Percentiles rank a stretch among this genome's conserved stretches.
Evolutionary conservation across 176 grass and related monocot genomes (phyloP).

Genomic region (Lolium rigidum): DNA sequence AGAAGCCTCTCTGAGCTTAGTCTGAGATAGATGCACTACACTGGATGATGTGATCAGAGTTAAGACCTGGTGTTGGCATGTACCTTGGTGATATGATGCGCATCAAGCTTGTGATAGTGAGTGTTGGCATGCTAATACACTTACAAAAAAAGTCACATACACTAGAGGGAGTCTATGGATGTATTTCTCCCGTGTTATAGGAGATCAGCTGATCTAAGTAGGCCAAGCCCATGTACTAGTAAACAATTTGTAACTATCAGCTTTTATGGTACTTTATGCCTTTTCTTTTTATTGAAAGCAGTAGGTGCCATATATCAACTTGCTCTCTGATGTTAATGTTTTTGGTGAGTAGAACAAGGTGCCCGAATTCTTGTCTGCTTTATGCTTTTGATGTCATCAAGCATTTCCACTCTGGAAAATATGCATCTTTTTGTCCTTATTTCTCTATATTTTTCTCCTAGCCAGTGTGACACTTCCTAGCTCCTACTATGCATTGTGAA

Average conservation of each 20-base stretch:
- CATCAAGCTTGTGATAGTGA: conserved; percentile 20
- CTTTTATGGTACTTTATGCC: conserved; percentile 30
- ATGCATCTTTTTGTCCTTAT: not conserved
- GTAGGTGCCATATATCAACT: conserved; percentile 35
- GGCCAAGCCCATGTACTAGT: conserved; percentile 29
- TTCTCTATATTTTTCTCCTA: not conserved
- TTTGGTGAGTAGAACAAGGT: conserved; percentile 3
- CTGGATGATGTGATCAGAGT: conserved; percentile 5
- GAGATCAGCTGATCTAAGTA: conserved; percentile 7
- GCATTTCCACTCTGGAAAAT: conserved; percentile 17
- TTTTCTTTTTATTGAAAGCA: conserved; percentile 39
- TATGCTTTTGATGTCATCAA: conserved; percentile 3
- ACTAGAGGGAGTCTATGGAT: not conserved
- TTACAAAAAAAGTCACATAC: not conserved
- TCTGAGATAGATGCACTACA: not conserved
- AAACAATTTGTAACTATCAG: conserved; percentile 38
- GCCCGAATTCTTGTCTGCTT: not conserved
- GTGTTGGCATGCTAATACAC: conserved; percentile 8
- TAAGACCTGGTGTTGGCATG: conserved; percentile 14
- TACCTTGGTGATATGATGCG: not conserved
- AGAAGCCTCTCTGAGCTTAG: conserved; percentile 10
- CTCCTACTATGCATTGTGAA: not conserved
- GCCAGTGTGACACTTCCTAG: not conserved
- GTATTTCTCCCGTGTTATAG: not conserved
- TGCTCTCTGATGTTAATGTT: conserved; percentile 25